Evolutionary conservation across 345 rosid species (phyloP).

Genomic region (Lepidium sativum): DNA sequence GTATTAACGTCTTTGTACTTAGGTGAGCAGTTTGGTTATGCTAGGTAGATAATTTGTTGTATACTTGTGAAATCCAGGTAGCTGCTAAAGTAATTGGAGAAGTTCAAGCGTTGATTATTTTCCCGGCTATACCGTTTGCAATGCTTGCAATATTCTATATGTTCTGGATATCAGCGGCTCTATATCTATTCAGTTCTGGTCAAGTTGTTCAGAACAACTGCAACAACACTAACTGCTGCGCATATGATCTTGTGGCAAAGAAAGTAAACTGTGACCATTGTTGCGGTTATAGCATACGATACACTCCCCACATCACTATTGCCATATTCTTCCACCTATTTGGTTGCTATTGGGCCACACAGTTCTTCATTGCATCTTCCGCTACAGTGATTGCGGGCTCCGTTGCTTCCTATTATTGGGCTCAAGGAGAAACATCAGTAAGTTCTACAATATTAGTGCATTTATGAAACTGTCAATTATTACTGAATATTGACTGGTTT

Average conservation of each 20-base stretch:
- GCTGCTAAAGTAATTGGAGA: conserved; percentile 99
- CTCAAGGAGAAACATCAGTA: conserved; percentile 78
- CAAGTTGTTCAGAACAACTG: conserved; percentile 71
- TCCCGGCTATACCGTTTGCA: conserved; percentile 68
- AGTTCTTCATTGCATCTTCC: conserved; percentile 75
- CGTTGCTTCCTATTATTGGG: conserved; percentile 96
- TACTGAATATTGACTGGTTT: not conserved
- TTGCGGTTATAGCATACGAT: conserved; percentile 80
- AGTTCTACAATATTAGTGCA: conserved; percentile 19
- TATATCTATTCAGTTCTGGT: conserved; percentile 90
- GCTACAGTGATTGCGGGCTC: conserved; percentile 89
- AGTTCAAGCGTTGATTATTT: conserved; percentile 88
- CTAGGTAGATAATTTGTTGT: conserved; percentile 1
- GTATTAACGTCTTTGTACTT: conserved; percentile 8
- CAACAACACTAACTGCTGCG: conserved; percentile 65
- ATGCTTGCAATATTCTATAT: conserved; percentile 84
- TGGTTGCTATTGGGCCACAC: conserved; percentile 98
- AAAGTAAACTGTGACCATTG: conserved; percentile 81
- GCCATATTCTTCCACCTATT: conserved; percentile 88
- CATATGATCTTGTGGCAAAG: conserved; percentile 71
- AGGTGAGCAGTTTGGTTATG: conserved; percentile 1
- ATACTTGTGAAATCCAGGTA: conserved; percentile 44
- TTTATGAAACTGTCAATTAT: not conserved
- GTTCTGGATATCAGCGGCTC: conserved; percentile 92
- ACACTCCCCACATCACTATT: conserved; percentile 87